Conservation (phyloP, 2,329 filamentous ascomycete species). For the Monosporascus sp. region DNA sequence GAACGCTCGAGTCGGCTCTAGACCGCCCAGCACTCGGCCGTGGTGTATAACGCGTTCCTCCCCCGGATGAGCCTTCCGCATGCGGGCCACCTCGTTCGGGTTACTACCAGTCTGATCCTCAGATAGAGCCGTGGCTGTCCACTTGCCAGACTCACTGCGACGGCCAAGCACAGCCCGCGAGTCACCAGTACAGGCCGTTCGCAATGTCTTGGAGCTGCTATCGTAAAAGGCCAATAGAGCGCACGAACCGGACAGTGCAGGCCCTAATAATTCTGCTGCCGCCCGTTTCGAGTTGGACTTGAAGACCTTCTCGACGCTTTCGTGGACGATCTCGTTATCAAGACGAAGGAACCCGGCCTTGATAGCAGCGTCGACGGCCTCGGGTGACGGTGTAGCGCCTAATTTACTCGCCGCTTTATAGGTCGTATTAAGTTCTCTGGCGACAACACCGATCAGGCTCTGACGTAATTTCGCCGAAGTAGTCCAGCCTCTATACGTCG, state of each 20-base stretch:
- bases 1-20: slow-evolving; percentile 92
- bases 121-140: slow-evolving; percentile 84
- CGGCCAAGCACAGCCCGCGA: slow-evolving; percentile 91
- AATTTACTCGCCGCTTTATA: slow-evolving; percentile 68
- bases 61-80: slow-evolving; percentile 81
- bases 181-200: slow-evolving; percentile 94
- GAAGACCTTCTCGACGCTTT: slow-evolving; percentile 85
- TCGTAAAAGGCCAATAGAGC: slow-evolving; percentile 96
- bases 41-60: slow-evolving; percentile 84
- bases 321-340: slow-evolving; percentile 91
- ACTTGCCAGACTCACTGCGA: slow-evolving; percentile 73
- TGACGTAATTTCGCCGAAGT: slow-evolving; percentile 95
- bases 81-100: slow-evolving; percentile 72
- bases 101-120: slow-evolving; percentile 93
- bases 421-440: slow-evolving; percentile 84
- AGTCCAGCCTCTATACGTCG: slow-evolving; percentile 73
- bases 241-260: slow-evolving; percentile 93
- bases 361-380: slow-evolving; percentile 84
- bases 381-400: slow-evolving; percentile 62
- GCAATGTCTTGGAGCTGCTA: slow-evolving; percentile 74
- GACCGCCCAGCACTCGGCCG: slow-evolving; percentile 82
- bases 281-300: slow-evolving; percentile 85
- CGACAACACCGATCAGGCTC: slow-evolving; percentile 85
- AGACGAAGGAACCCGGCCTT: slow-evolving; percentile 85
- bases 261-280: slow-evolving; percentile 85